These are phyloP conservation scores for Pichia sp. DNA, from an alignment of 1,139 yeast genomes.

Conservation along the genomic window DNA sequence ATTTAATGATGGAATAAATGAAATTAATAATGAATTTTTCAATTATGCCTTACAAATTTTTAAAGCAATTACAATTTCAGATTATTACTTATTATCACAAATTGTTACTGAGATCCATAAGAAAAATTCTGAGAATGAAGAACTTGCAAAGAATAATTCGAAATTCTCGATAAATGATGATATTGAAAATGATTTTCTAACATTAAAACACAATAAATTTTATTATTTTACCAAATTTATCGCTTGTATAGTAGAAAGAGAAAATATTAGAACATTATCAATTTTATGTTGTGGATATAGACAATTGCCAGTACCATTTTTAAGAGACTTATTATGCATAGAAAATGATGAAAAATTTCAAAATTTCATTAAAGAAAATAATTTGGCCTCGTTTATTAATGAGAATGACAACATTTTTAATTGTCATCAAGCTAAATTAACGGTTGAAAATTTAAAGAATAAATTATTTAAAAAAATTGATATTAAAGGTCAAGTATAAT, in stretches of 20 bases:
- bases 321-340: conserved; percentile 46
- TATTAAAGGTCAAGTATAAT: conserved; percentile 78
- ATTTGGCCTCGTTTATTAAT: conserved; percentile 35
- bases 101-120: conserved; percentile 6
- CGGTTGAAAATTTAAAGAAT: conserved; percentile 40
- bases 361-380: conserved; percentile 38
- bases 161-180: background rate
- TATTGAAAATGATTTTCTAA: conserved; percentile 7
- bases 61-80: conserved; percentile 36
- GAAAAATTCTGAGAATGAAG: conserved; percentile 6
- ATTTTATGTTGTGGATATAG: conserved; percentile 57
- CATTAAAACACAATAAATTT: conserved; percentile 19
- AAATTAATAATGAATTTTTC: conserved; percentile 31
- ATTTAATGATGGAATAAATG: conserved; percentile 19
- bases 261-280: conserved; percentile 55
- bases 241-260: conserved; percentile 28
- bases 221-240: conserved; percentile 25
- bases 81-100: conserved; percentile 39
- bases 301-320: conserved; percentile 41
- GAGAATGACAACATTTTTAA: conserved; percentile 33
- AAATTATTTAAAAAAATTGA: conserved; percentile 62
- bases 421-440: conserved; percentile 42
- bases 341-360: conserved; percentile 16
- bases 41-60: conserved; percentile 41
- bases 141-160: background rate